phyloP scores from a whole-genome alignment of 164 flowering plant species.

The Protea cynaroides region DNA sequence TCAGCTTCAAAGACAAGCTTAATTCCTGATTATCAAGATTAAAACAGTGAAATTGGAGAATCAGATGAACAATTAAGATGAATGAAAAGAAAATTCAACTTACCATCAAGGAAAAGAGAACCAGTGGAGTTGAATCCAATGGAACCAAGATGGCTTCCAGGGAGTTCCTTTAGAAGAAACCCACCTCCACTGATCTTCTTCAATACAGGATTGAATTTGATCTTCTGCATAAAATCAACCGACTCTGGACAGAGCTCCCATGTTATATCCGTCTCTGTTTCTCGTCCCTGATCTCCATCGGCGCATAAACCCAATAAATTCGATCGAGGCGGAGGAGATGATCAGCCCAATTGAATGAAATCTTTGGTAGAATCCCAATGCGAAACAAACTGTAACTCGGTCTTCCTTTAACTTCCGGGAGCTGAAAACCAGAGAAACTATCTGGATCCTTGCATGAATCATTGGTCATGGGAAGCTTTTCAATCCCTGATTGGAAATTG shows the following conservation, averaged over 20 bases:
- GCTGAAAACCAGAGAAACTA: conserved; percentile 15
- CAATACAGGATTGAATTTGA: conserved; percentile 47
- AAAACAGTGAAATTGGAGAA: background rate
- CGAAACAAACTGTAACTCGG: conserved; percentile 31
- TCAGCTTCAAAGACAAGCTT: conserved; percentile 51
- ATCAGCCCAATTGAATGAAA: conserved; percentile 72
- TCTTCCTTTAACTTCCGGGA: conserved; percentile 25
- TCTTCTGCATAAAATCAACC: conserved; percentile 73
- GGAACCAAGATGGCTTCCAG: conserved; percentile 73
- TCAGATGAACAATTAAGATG: background rate
- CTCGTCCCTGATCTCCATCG: conserved; percentile 32
- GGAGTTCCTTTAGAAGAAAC: conserved; percentile 38
- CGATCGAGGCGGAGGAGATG: conserved; percentile 45
- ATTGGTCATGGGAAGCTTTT: conserved; percentile 32
- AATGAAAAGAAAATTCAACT: conserved; percentile 1
- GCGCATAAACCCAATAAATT: conserved; percentile 42
- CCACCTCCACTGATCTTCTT: conserved; percentile 42
- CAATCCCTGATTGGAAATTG: conserved; percentile 39
- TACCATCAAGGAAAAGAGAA: conserved; percentile 78
- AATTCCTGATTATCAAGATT: conserved; percentile 36
- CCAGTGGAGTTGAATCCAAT: conserved; percentile 74
- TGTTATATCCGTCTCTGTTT: conserved; percentile 35
- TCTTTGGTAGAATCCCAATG: conserved; percentile 33
- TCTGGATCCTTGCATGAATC: background rate
- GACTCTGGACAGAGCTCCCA: conserved; percentile 80